Conservation (phyloP, 805 yeast species). For the Metschnikowia bowlesiae region DNA sequence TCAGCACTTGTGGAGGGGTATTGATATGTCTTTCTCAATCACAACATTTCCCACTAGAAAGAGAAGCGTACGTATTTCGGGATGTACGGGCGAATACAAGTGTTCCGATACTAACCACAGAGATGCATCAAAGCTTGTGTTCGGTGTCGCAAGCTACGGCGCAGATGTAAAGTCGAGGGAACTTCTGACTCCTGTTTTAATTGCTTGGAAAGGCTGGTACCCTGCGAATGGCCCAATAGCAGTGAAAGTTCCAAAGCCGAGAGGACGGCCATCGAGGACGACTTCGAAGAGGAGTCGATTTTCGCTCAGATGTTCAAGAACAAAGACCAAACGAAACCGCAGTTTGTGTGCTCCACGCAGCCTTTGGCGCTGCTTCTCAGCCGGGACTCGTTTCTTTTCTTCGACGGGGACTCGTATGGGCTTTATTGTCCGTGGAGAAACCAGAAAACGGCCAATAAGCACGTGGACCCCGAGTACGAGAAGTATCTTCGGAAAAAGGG, state of each 20-base stretch:
- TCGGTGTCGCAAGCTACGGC: slow-evolving; percentile 2
- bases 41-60: not conserved
- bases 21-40: not conserved
- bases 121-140: slow-evolving; percentile 1
- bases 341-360: slow-evolving; percentile 3
- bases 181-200: not conserved
- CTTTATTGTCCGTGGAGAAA: slow-evolving; percentile 2
- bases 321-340: slow-evolving; percentile 1
- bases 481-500: not conserved
- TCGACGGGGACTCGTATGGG: slow-evolving; percentile 3
- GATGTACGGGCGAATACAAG: not conserved
- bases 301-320: slow-evolving; percentile 1
- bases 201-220: not conserved
- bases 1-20: not conserved
- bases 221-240: not conserved
- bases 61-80: not conserved
- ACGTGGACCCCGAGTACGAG: not conserved
- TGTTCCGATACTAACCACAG: not conserved
- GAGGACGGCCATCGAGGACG: not conserved
- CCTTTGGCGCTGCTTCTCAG: slow-evolving; percentile 4
- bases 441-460: not conserved
- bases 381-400: slow-evolving; percentile 1
- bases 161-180: not conserved
- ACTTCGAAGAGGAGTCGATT: not conserved
- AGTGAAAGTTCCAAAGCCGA: not conserved